These are phyloP conservation scores for Papiliotrema terrestris DNA, from an alignment of 1,284 basidiomycete genomes.

Conservation along the genomic window DNA sequence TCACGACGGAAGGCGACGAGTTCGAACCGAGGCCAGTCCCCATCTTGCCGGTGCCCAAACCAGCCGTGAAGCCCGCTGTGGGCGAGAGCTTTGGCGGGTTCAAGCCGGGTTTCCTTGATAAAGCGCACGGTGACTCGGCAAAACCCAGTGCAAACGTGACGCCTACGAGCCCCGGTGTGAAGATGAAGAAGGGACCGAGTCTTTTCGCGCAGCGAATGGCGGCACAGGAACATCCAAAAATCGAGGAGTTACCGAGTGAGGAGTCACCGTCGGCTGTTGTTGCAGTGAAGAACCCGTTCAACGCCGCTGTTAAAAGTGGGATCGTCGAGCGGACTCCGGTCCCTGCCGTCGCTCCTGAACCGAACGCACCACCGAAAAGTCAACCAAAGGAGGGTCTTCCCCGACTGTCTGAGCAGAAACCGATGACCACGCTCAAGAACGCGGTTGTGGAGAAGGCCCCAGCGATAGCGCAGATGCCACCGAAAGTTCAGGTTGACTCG, in stretches of 20 bases:
- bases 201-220: conserved; percentile 28
- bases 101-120: conserved; percentile 33
- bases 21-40: conserved; percentile 27
- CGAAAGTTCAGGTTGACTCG: not conserved
- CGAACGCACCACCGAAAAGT: too few species aligned
- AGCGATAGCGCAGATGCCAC: not conserved
- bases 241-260: not conserved
- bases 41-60: conserved; percentile 28
- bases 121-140: not conserved
- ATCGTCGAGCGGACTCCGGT: not conserved
- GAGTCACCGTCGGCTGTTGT: not conserved
- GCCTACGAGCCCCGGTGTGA: not conserved
- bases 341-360: too few species aligned
- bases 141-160: not conserved
- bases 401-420: conserved; percentile 21
- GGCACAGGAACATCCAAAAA: conserved; percentile 4
- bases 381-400: conserved; percentile 10
- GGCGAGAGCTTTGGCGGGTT: conserved; percentile 31
- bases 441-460: conserved; percentile 27
- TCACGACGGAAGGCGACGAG: conserved; percentile 5
- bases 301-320: not conserved
- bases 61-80: conserved; percentile 8
- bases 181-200: conserved; percentile 26
- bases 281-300: not conserved
- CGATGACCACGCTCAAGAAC: conserved; percentile 26